Percentiles rank a stretch among this genome's conserved stretches.
Evolutionary conservation across 352 stramenopile genomes (phyloP).

Genomic region (Pythium aristosporum): DNA sequence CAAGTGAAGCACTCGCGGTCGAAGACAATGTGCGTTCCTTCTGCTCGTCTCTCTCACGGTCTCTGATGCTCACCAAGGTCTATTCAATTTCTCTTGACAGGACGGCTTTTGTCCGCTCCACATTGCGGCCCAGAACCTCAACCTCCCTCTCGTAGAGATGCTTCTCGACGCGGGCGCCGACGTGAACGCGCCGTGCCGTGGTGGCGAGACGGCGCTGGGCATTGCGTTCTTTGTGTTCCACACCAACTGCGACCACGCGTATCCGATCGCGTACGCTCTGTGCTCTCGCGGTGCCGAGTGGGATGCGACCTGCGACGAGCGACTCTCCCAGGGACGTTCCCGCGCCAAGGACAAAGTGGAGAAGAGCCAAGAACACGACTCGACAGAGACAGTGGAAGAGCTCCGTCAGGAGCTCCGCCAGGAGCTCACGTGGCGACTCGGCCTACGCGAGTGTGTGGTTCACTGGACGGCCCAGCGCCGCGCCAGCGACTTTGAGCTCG

Average conservation of each 20-base stretch:
- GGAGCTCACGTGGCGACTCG: slow-evolving; percentile 17
- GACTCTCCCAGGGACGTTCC: slow-evolving; percentile 1
- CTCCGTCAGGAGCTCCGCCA: slow-evolving; percentile 6
- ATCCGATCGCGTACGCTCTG: slow-evolving; percentile 8
- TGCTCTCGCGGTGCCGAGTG: slow-evolving; percentile 15
- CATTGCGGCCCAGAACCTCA: slow-evolving; percentile 22
- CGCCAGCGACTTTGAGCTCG: slow-evolving; percentile 13
- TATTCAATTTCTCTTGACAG: background rate
- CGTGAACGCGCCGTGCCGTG: slow-evolving; percentile 18
- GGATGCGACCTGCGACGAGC: slow-evolving; percentile 22
- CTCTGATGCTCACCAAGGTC: background rate
- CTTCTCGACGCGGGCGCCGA: slow-evolving; percentile 15
- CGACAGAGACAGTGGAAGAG: slow-evolving; percentile 8
- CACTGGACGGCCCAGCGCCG: slow-evolving; percentile 11
- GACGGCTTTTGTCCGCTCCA: slow-evolving; percentile 23
- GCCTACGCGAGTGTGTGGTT: slow-evolving; percentile 11
- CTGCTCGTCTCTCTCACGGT: background rate
- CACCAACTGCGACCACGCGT: slow-evolving; percentile 16
- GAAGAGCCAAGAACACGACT: slow-evolving; percentile 5
- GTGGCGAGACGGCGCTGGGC: slow-evolving; percentile 15
- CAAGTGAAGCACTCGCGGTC: slow-evolving; percentile 14
- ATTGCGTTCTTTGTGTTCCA: slow-evolving; percentile 24
- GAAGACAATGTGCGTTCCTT: slow-evolving; percentile 11
- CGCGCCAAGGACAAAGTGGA: slow-evolving; percentile 5
- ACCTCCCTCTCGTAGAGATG: slow-evolving; percentile 15